These are phyloP conservation scores for Scedosporium dehoogii DNA, from an alignment of 2,329 filamentous ascomycete species.

Conservation along the genomic window DNA sequence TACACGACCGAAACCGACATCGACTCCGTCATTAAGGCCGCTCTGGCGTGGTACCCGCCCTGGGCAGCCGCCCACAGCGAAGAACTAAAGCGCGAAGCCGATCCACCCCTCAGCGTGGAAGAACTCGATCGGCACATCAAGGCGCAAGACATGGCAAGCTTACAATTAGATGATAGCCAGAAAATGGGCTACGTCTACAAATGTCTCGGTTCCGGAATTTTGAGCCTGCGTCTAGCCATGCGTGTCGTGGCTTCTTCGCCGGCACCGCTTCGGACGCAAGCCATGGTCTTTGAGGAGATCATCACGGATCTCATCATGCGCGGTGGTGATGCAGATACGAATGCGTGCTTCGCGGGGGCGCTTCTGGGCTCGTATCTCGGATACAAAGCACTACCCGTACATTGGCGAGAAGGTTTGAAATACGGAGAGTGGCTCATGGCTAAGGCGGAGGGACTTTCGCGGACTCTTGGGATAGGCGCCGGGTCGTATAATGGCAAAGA, in stretches of 20 bases:
- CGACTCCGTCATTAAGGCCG: constrained; percentile 28
- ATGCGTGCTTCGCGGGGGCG: constrained; percentile 41
- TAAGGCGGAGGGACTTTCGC: constrained; percentile 31
- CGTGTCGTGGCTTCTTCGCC: constrained; percentile 16
- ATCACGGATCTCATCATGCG: constrained; percentile 39
- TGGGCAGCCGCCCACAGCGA: constrained; percentile 5
- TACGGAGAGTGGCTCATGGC: constrained; percentile 33
- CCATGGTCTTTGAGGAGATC: constrained; percentile 31
- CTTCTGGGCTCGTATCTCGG: constrained; percentile 38
- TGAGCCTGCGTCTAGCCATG: constrained; percentile 33
- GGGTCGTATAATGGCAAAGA: constrained; percentile 22
- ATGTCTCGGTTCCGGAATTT: constrained; percentile 36
- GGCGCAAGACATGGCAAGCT: constrained; percentile 23
- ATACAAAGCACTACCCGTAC: constrained; percentile 31
- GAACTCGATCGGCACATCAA: constrained; percentile 32
- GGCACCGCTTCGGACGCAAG: constrained; percentile 12
- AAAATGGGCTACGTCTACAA: constrained; percentile 46
- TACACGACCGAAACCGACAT: constrained; percentile 27
- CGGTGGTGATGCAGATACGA: constrained; percentile 44
- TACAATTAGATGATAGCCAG: constrained; percentile 32
- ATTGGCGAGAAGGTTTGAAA: constrained; percentile 38
- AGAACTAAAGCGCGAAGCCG: constrained; percentile 17
- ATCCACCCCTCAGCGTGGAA: constrained; percentile 24
- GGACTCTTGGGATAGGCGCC: constrained; percentile 24
- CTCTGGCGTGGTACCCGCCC: constrained; percentile 26